Base-by-base conservation (phyloP, 2,329 filamentous ascomycete genomes). In the Aspergillus candidus region DNA sequence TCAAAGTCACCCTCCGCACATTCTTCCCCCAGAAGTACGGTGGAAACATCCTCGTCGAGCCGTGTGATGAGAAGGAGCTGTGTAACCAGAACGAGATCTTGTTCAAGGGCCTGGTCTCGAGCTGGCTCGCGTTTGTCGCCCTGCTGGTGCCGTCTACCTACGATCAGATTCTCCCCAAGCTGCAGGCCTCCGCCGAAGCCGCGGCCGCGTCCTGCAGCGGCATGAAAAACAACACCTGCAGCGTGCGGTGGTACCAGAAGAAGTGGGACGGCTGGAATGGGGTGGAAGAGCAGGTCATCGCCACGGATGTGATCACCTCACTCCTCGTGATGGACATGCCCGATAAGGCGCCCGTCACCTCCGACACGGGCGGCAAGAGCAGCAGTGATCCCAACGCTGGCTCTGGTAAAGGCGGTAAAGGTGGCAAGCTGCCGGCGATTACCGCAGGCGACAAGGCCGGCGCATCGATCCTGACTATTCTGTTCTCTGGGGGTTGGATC, bases 61-160 rank as follows among this genome's bases (percentile, higher is more conserved):
- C 80, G 11, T 91, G 86, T 67, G 84, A 88, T 53, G 67, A 73
- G 3, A 66, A 59, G 2, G 60, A 63, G 15, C 74, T 68, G 14
- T 91, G 87, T 70, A 82, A 82, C 46, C 73, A 77, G 46, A 86
- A 90, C 58, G 84, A 88, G 73, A 66, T 79, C 46, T 79, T 79
- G 2, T 89, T 84, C 76, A 87, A 87, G 65, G 83, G 83, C 32
- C 82, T 83, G 46, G 70, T 86, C 13, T 74, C 80, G 53, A 76
- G 81, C 33, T 86, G 82, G 80, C 70, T 88, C 53, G 72, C 78
- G 4, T 72, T 76, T 15, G 73, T 77, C 1, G 75, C 78, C 2
- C 73, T 83, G 52, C 44, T 87, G n/a, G 82, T 79, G 0, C 83
- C 84, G 0, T 74, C 73, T 36, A 80, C 77, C 1, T 65, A 65